phyloP scores from a whole-genome alignment of 257 asterid genomes.

The Lithospermum erythrorhizon region DNA sequence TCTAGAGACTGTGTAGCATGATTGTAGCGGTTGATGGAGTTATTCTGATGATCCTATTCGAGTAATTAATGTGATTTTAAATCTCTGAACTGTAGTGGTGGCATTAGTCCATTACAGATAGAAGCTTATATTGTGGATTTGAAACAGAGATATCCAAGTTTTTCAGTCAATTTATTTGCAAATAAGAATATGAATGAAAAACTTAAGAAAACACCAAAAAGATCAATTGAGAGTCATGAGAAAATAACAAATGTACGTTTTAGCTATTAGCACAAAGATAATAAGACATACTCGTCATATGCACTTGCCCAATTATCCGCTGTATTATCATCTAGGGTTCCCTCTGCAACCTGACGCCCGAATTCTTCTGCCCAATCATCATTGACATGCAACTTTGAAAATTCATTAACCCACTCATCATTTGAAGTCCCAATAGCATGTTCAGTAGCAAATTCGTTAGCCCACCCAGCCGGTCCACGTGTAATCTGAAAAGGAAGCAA shows the following conservation, averaged over 20 bases:
- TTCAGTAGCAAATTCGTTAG: conserved; percentile 65
- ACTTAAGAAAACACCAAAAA: background rate
- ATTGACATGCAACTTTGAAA: conserved; percentile 78
- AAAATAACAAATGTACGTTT: background rate
- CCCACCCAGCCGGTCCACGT: conserved; percentile 83
- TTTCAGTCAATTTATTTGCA: too few relatives aligned
- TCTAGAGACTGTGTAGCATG: too few relatives aligned
- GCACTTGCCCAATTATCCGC: conserved; percentile 87
- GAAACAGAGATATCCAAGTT: too few relatives aligned
- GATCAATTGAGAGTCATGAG: background rate
- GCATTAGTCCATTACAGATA: too few relatives aligned
- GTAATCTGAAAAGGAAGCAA: conserved; percentile 45
- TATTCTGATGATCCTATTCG: too few relatives aligned
- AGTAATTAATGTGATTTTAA: too few relatives aligned
- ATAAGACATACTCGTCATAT: conserved; percentile 78
- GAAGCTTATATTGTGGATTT: too few relatives aligned
- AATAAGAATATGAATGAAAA: too few relatives aligned
- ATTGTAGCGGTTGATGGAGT: too few relatives aligned
- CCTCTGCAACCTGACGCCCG: conserved; percentile 86
- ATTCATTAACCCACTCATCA: conserved; percentile 85
- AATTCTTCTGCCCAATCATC: conserved; percentile 93
- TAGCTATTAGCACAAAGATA: background rate
- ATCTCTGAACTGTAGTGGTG: too few relatives aligned
- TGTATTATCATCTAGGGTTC: conserved; percentile 60
- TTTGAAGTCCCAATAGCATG: conserved; percentile 45